A percentile compares a stretch with the other conserved stretches of the same genome.
Conservation (phyloP, 2,329 filamentous ascomycete genomes). For the Botrytis paeoniae region DNA sequence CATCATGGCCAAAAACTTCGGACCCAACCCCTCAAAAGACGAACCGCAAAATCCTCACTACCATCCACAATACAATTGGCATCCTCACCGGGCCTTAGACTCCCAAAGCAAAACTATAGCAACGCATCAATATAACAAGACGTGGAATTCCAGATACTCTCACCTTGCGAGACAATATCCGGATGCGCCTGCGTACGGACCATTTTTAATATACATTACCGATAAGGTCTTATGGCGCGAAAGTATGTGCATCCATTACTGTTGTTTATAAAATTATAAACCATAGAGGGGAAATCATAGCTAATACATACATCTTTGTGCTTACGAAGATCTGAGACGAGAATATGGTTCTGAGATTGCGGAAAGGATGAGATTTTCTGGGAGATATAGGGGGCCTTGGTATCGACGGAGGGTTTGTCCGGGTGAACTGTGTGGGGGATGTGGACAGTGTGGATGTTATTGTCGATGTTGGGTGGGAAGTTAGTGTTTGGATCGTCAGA, state of each 20-base stretch:
- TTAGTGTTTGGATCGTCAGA: background rate
- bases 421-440: background rate
- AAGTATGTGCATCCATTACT: background rate
- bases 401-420: background rate
- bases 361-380: background rate
- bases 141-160: background rate
- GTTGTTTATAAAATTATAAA: too few relatives aligned
- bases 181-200: background rate
- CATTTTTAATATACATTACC: background rate
- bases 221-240: background rate
- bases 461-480: background rate
- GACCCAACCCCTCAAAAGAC: background rate
- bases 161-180: background rate
- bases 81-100: background rate
- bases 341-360: background rate
- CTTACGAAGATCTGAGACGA: background rate
- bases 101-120: background rate
- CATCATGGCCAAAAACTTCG: background rate
- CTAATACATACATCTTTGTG: background rate
- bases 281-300: background rate
- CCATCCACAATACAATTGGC: background rate
- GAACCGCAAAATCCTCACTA: too few relatives aligned
- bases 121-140: background rate
- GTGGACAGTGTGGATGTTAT: background rate
- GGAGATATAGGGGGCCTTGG: background rate